A percentile compares a stretch with the other conserved stretches of the same genome.
Conservation (phyloP, 768 basidiomycete genomes). For the Amanita pallidorosea region DNA sequence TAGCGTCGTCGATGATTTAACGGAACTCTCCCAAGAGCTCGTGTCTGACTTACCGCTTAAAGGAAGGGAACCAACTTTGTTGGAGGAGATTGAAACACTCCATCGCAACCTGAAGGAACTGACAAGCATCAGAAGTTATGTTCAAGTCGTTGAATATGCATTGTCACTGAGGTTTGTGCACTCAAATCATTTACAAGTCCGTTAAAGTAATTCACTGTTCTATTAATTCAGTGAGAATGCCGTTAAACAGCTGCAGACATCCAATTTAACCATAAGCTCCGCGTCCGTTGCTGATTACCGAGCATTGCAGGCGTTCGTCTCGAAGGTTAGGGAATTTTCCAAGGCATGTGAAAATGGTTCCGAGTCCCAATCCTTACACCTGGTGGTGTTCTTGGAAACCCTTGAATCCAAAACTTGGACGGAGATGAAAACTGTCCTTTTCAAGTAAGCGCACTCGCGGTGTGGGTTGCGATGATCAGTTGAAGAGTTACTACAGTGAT, state of each 20-base stretch:
- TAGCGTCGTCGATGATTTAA: slow-evolving; percentile 67
- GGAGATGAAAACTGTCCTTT: slow-evolving; percentile 57
- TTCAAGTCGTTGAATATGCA: slow-evolving; percentile 60
- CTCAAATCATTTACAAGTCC: neutral
- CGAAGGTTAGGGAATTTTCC: slow-evolving; percentile 34
- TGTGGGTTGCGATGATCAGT: neutral
- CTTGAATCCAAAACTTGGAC: slow-evolving; percentile 68
- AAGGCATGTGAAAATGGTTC: slow-evolving; percentile 32
- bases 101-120: slow-evolving; percentile 73
- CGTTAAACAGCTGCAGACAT: slow-evolving; percentile 35
- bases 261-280: slow-evolving; percentile 26
- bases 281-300: slow-evolving; percentile 47
- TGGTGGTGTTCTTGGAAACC: slow-evolving; percentile 50
- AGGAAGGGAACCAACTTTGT: slow-evolving; percentile 46
- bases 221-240: slow-evolving; percentile 41
- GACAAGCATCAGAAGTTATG: slow-evolving; percentile 65
- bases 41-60: slow-evolving; percentile 42
- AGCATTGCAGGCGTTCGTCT: slow-evolving; percentile 50
- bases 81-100: slow-evolving; percentile 75
- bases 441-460: slow-evolving; percentile 34
- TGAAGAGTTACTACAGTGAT: slow-evolving; percentile 29
- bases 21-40: slow-evolving; percentile 54
- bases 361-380: slow-evolving; percentile 40
- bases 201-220: neutral
- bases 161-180: slow-evolving; percentile 56